Percentiles rank a stretch among this genome's conserved stretches.
phyloP scores from a whole-genome alignment of 768 basidiomycete genomes.

The Cystoderma amianthinum region DNA sequence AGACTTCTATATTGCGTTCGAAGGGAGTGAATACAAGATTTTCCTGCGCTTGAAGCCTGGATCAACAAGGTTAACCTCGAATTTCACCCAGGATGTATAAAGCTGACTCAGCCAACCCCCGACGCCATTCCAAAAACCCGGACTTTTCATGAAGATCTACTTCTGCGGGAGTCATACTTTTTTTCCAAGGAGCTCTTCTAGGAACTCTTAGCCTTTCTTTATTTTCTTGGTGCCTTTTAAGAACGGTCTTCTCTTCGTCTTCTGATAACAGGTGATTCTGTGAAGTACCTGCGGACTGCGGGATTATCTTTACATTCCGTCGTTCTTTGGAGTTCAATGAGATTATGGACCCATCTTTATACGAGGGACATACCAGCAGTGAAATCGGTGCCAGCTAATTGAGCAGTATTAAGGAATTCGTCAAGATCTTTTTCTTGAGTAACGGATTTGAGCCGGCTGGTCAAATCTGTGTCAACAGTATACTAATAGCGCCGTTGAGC shows the following conservation, averaged over 20 bases:
- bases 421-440: constrained; percentile 96
- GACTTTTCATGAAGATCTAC: constrained; percentile 87
- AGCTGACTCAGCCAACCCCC: constrained; percentile 82
- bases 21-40: constrained; percentile 91
- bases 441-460: constrained; percentile 75
- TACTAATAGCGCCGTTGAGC: constrained; percentile 39
- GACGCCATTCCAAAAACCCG: constrained; percentile 89
- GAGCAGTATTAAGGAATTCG: constrained; percentile 92
- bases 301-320: constrained; percentile 73
- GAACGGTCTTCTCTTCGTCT: constrained; percentile 65
- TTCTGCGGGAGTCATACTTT: constrained; percentile 65
- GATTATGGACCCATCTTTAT: constrained; percentile 3
- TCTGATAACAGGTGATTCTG: constrained; percentile 86
- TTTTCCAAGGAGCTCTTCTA: constrained; percentile 85
- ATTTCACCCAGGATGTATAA: constrained; percentile 8
- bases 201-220: constrained; percentile 78
- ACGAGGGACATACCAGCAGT: constrained; percentile 66
- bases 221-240: constrained; percentile 71
- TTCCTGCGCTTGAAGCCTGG: constrained; percentile 84
- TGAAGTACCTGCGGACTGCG: constrained; percentile 41
- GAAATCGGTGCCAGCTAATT: constrained; percentile 92
- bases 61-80: constrained; percentile 5
- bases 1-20: constrained; percentile 96
- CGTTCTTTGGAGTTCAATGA: constrained; percentile 40
- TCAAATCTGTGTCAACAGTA: constrained; percentile 64